phyloP scores from a whole-genome alignment of 495 filamentous ascomycete genomes.

The Neurospora sp. region DNA sequence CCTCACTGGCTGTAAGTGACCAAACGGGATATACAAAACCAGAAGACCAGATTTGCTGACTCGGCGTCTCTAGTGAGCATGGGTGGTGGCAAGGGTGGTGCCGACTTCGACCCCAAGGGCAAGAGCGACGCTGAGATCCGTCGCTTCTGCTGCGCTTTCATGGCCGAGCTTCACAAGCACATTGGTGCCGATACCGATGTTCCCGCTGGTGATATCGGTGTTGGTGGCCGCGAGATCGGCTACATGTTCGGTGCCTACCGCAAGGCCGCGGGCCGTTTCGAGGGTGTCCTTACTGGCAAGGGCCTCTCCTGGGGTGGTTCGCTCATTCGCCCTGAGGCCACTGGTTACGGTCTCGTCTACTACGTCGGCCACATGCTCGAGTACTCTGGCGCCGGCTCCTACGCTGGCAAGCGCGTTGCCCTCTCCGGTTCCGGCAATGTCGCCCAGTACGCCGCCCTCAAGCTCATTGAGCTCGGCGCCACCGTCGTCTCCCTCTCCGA shows the following conservation, averaged over 20 bases:
- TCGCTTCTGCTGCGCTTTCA: conserved; percentile 93
- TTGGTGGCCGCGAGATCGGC: conserved; percentile 80
- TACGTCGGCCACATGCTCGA: conserved; percentile 96
- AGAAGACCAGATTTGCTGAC: conserved; percentile 12
- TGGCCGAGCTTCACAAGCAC: conserved; percentile 88
- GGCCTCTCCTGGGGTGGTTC: conserved; percentile 85
- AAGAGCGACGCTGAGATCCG: conserved; percentile 97
- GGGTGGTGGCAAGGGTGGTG: conserved; percentile 96
- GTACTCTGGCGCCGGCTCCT: conserved; percentile 77
- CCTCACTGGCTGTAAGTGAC: conserved; percentile 75
- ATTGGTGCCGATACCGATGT: conserved; percentile 96
- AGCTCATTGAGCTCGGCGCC: conserved; percentile 91
- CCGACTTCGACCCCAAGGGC: conserved; percentile 99
- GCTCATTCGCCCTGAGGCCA: conserved; percentile 94
- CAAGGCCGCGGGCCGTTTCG: conserved; percentile 77
- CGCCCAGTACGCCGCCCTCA: conserved; percentile 94
- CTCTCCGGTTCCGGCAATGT: conserved; percentile 98
- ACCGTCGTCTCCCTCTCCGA: conserved; percentile 92
- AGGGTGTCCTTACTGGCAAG: conserved; percentile 94
- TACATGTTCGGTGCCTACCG: conserved; percentile 96
- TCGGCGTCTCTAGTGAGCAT: conserved; percentile 60
- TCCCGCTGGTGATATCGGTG: conserved; percentile 89
- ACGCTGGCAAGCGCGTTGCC: conserved; percentile 86
- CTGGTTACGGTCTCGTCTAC: conserved; percentile 94
- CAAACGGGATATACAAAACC: background rate